Evolutionary conservation across 2,329 filamentous ascomycete genomes (phyloP), one percentile per base, ranked within the genome.

Genomic region (Penicillium sp.): DNA sequence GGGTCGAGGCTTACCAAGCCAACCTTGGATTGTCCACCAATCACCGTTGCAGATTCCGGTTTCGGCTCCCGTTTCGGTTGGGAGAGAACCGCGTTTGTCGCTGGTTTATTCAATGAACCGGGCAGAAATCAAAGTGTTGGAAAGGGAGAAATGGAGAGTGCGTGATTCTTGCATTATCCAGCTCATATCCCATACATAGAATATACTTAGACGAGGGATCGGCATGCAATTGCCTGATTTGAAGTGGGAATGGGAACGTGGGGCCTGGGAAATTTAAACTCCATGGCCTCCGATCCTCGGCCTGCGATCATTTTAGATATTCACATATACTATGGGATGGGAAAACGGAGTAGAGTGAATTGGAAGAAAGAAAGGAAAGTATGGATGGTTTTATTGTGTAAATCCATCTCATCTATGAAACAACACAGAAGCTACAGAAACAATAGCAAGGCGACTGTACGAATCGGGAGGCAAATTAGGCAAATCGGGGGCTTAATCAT

Each of bases 401-500:
- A n/a, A n/a, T n/a, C n/a, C n/a, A n/a, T n/a, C n/a, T n/a, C n/a
- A n/a, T n/a, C n/a, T n/a, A n/a, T n/a, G n/a, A n/a, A n/a, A n/a
- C 3, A 13, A 26, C 23, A 16, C 30, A 18, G 9, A 18, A 26
- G 18, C n/a, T 10, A 30, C 9, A 30, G 29, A 13, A 32, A n/a
- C 27, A 7, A 41, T 1, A 41, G 39, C 19, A 47, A 47, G 45
- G 23, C 9, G 19, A 42, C 18, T 48, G 13, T 30, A 13, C 51
- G 51, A 40, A 44, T 43, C 23, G 36, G 43, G 42, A 45, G 39
- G 47, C 47, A 35, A 27, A 43, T 44, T 27, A 45, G 41, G 41
- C 40, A 44, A 53, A 51, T 29, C 26, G 47, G 27, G 38, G 55
- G 50, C 59, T 62, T 62, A 63, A 51, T 63, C 60, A 63, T 56